Percentiles rank a stretch among this genome's conserved stretches.
phyloP scores from a whole-genome alignment of 768 basidiomycete species.

The Kwoniella sp. region DNA sequence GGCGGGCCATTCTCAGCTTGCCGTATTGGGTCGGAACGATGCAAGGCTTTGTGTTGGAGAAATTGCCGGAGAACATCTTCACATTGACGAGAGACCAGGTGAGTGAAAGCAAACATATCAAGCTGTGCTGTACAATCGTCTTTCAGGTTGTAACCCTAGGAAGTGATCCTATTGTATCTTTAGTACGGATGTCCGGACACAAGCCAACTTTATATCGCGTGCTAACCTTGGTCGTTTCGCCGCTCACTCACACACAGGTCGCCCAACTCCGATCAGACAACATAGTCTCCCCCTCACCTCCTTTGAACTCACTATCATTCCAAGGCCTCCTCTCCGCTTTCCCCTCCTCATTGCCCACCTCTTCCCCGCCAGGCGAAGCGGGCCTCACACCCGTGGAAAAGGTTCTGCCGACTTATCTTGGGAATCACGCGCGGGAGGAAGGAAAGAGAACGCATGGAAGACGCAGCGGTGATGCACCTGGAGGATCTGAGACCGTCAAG shows the following conservation, averaged over 20 bases:
- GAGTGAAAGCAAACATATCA: too few species aligned
- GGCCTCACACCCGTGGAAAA: conserved; percentile 62
- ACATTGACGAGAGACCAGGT: conserved; percentile 75
- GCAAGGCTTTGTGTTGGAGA: conserved; percentile 70
- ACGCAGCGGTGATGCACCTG: conserved; percentile 8
- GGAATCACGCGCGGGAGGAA: conserved; percentile 25
- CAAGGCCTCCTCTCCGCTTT: conserved; percentile 44
- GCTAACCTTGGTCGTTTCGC: neutral
- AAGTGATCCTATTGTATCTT: neutral
- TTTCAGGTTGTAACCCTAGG: neutral
- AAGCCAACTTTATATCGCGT: too few species aligned
- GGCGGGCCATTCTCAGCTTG: conserved; percentile 66
- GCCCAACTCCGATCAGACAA: conserved; percentile 69
- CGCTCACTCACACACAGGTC: conserved; percentile 58
- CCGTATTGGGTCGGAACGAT: conserved; percentile 67
- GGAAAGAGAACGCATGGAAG: conserved; percentile 56
- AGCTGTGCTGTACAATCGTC: too few species aligned
- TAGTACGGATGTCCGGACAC: neutral
- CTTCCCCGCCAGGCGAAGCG: conserved; percentile 52
- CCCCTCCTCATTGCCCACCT: conserved; percentile 46
- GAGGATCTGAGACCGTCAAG: conserved; percentile 35
- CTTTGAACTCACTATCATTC: conserved; percentile 49
- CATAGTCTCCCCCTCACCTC: conserved; percentile 48
- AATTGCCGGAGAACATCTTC: conserved; percentile 66
- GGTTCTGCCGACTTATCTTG: conserved; percentile 64